Conservation (phyloP, 441 rosid genomes). For the Arabidopsis hybrid region DNA sequence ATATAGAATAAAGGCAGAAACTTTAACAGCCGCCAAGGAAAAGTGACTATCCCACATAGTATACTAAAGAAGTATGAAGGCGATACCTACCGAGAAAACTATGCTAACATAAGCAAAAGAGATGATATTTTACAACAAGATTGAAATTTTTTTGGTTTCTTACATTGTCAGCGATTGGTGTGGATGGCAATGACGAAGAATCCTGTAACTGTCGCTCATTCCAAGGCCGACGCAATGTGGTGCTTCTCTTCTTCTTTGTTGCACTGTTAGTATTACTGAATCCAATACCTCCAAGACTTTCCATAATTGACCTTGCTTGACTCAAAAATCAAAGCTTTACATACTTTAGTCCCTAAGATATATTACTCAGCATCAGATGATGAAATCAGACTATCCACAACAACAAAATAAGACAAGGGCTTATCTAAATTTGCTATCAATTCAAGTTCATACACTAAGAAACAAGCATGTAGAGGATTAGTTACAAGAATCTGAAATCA, state of each 20-base stretch:
- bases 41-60: not conserved
- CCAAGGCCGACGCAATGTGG: constrained; percentile 71
- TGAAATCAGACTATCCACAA: not conserved
- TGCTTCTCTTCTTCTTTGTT: constrained; percentile 77
- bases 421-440: not conserved
- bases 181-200: constrained; percentile 67
- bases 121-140: not conserved
- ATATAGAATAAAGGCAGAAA: not conserved
- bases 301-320: constrained; percentile 50
- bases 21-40: not conserved
- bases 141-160: constrained; percentile 7
- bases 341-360: constrained; percentile 15
- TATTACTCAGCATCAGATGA: not conserved
- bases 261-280: constrained; percentile 69
- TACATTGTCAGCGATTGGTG: constrained; percentile 72
- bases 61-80: not conserved
- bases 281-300: constrained; percentile 57
- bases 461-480: not conserved
- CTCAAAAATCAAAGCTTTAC: constrained; percentile 17
- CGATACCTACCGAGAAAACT: not conserved
- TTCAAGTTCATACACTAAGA: not conserved
- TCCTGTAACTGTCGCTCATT: constrained; percentile 68
- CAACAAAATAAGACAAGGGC: not conserved
- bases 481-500: not conserved
- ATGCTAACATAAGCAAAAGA: not conserved